Evolutionary conservation across 176 grass and related monocot species (phyloP), one percentile per base, ranked within the genome.

Genomic region (Leersia perrieri): DNA sequence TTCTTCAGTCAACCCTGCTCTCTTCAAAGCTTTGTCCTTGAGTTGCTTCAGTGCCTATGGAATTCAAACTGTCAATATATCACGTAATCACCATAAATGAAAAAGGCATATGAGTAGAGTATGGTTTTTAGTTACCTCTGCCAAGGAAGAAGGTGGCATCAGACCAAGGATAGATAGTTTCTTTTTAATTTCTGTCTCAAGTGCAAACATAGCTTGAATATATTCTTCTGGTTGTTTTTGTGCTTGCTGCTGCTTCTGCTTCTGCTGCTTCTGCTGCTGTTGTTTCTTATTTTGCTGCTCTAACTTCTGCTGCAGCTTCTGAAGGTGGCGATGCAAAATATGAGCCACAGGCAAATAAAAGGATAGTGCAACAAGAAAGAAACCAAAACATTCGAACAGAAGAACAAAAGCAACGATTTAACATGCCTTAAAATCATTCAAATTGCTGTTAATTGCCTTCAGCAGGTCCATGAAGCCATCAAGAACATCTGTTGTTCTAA

Each of bases 381-480:
- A n/a, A 55, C 0, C 22, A 66, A 41, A 71, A 40, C n/a, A 74
- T 47, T 22, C 23, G 27, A 68, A n/a, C 6, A 41, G 40, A 20
- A 12, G 60, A 73, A 49, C 18, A n/a, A 26, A 81, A 63, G 27
- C 35, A 31, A 45, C 10, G 16, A 9, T 68, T 31, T 13, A 77
- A 32, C 51, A 78, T 88, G 91, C 96, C 96, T 95, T 95, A 26
- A 95, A 83, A 60, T 95, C 90, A 60, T 86, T 95, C 65, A 99
- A 82, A 87, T 85, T 93, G 76, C 89, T 79, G 73, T 99, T 99
- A 80, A 99, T 90, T 20, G 89, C 72, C 87, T 95, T 99, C 66
- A 99, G 71, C n/a, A 84, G 93, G 16, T 99, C 82, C 79, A 80
- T 83, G 61, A 99, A 81, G 62, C 92, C 93, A 91, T 99, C 96